Base-by-base conservation (phyloP, 2,329 filamentous ascomycete species). In the Ascochyta clinopodiicola region DNA sequence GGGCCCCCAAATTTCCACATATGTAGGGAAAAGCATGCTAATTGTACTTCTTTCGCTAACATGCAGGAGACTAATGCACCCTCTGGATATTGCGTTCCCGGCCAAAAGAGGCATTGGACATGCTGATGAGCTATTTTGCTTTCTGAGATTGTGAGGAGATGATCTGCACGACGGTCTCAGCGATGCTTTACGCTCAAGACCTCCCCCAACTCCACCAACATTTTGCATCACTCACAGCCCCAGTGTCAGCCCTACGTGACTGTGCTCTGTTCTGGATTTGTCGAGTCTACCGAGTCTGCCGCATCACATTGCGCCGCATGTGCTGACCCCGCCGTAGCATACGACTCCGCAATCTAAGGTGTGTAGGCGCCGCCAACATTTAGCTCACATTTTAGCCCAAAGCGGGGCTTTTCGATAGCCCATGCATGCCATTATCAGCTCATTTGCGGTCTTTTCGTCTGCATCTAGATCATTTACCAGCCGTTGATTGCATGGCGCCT, bases 321-420 rank as follows among this genome's bases (percentile, higher is more conserved):
- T 39, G 42, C 52, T 56, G 40, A 47, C 38, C 25, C 31, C 37
- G 52, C 35, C 43, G 38, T 42, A 25, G 36, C 36, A 37, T 51
- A 19, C 54, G 44, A 48, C 54, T 51, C 48, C 56, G 37, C 39
- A 53, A 52, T 50, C 50, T 52, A 53, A 65, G 58, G 56, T 64
- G 29, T 38, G 48, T 36, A 51, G 22, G 56, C 39, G 54, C 39
- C 29, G 47, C 46, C 54, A 59, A 61, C 57, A 75, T 72, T 75
- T 75, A 71, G 56, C 64, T 59, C 43, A 51, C 64, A 71, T 70
- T 74, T 21, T 22, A 37, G 48, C 67, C 62, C 12, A 51, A 69
- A 72, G 68, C 63, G 69, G 68, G 65, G 62, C 60, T 50, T 59
- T 70, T 61, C 63, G 56, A 69, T 68, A 69, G 56, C 48, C 38